Evolutionary conservation across 1,139 yeast species (phyloP), one percentile per base, ranked within the genome.

Genomic region (Candida tropicalis): DNA sequence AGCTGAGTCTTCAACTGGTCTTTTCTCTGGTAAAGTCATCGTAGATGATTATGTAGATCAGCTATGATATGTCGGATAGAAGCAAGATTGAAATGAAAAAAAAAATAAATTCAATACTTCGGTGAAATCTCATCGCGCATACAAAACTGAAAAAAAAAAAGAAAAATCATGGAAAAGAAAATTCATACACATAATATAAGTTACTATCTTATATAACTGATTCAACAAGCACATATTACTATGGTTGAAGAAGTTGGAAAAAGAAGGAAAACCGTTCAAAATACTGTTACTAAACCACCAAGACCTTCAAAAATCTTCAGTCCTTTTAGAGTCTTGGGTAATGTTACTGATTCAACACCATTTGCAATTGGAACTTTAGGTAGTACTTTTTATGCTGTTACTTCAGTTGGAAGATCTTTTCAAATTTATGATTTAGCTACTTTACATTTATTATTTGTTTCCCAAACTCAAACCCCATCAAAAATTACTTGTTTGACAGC

Each of bases 381-480:
- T 44, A 77, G 88, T 13, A 83, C 95, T 1, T 91, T 87, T 57
- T 86, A 91, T 55, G 81, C 89, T 38, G 96, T 87, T 10, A 91
- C 99, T 0, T 83, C 89, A 28, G 96, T 93, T 22, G 99, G 97
- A 4, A 76, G 82, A 46, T 79, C 95, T 1, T 89, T 93, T 66
- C 99, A 93, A 63, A 88, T 93, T 29, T 95, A 87, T 58, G 99
- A 93, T 68, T 96, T 96, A 12, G 81, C 93, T 34, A 89, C 88
- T 5, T 73, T 93, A 50, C 95, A 88, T 55, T 72, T 93, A 51
- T 68, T 93, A 29, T 95, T 93, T 66, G 96, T 93, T 9, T 88
- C 97, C 1, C 88, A 82, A 52, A 78, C 77, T 24, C 95, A 87
- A 59, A 84, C 96, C 0, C 77, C 84, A 0, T 60, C 79, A 9